These are phyloP conservation scores for Paraphoma chrysanthemicola DNA, from an alignment of 2,329 filamentous ascomycete genomes.

Conservation along the genomic window DNA sequence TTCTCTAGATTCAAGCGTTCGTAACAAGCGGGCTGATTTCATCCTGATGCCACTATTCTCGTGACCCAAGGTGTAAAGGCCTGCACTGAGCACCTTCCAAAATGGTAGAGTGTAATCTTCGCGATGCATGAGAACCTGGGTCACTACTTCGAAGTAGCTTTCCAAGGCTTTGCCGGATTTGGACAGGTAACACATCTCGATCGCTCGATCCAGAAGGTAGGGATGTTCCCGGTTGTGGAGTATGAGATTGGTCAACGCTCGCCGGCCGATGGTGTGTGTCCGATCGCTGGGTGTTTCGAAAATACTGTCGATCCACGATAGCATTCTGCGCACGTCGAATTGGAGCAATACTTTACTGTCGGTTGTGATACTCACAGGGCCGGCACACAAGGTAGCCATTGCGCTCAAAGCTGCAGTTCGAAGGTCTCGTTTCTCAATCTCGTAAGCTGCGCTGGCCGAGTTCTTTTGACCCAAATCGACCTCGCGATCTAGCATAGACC, in stretches of 20 bases:
- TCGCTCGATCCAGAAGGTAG: slow-evolving; percentile 86
- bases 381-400: slow-evolving; percentile 90
- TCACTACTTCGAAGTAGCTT: slow-evolving; percentile 94
- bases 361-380: slow-evolving; percentile 83
- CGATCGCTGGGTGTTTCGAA: slow-evolving; percentile 92
- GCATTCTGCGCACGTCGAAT: slow-evolving; percentile 91
- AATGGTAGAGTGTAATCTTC: slow-evolving; percentile 84
- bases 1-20: slow-evolving; percentile 82
- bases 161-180: slow-evolving; percentile 83
- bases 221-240: slow-evolving; percentile 87
- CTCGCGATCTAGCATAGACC: slow-evolving; percentile 82
- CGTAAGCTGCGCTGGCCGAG: slow-evolving; percentile 85
- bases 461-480: slow-evolving; percentile 74
- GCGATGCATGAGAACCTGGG: slow-evolving; percentile 82
- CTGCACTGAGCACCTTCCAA: slow-evolving; percentile 88
- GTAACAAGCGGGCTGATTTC: slow-evolving; percentile 82
- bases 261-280: slow-evolving; percentile 86
- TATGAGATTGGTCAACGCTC: slow-evolving; percentile 88
- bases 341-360: slow-evolving; percentile 87
- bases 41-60: slow-evolving; percentile 88
- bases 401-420: slow-evolving; percentile 89
- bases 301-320: slow-evolving; percentile 94
- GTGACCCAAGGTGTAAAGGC: slow-evolving; percentile 90
- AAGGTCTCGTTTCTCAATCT: slow-evolving; percentile 94
- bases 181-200: slow-evolving; percentile 87